Evolutionary conservation across 768 basidiomycete genomes (phyloP).

Genomic region (Xerocomus potaroensis): DNA sequence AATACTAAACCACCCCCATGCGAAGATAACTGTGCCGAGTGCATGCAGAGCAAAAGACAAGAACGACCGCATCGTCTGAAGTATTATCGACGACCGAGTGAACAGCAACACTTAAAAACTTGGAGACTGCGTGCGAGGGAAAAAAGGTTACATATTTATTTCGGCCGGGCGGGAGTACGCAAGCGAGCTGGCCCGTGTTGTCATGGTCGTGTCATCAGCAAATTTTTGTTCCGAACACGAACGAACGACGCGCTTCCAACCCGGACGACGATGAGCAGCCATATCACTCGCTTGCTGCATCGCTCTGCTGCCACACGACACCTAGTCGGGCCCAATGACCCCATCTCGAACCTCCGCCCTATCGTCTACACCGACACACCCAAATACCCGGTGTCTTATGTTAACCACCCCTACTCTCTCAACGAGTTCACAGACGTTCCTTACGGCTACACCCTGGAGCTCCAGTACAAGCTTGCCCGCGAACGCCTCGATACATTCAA

Average conservation of each 20-base stretch:
- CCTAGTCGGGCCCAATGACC: conserved; percentile 69
- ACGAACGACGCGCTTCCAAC: too few relatives aligned
- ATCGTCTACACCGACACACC: conserved; percentile 66
- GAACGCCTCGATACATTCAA: conserved; percentile 73
- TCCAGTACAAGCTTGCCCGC: conserved; percentile 67
- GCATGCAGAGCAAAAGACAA: conserved; percentile 30
- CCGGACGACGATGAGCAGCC: background rate
- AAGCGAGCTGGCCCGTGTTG: too few relatives aligned
- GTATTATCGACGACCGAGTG: background rate
- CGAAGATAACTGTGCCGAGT: conserved; percentile 30
- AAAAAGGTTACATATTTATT: too few relatives aligned
- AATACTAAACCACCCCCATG: conserved; percentile 32
- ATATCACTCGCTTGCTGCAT: conserved; percentile 17
- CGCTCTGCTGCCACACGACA: conserved; percentile 28
- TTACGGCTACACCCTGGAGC: conserved; percentile 44
- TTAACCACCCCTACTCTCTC: conserved; percentile 72
- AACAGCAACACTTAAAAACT: background rate
- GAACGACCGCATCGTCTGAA: conserved; percentile 9
- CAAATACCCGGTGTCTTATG: conserved; percentile 17
- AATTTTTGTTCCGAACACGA: too few relatives aligned
- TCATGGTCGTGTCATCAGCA: too few relatives aligned
- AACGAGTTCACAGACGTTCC: conserved; percentile 51
- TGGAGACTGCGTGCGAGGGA: background rate
- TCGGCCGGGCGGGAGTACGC: too few relatives aligned
- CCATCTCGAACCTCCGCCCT: conserved; percentile 75